Conservation (phyloP, 306 rosid species). For the Rosa lucieae region DNA sequence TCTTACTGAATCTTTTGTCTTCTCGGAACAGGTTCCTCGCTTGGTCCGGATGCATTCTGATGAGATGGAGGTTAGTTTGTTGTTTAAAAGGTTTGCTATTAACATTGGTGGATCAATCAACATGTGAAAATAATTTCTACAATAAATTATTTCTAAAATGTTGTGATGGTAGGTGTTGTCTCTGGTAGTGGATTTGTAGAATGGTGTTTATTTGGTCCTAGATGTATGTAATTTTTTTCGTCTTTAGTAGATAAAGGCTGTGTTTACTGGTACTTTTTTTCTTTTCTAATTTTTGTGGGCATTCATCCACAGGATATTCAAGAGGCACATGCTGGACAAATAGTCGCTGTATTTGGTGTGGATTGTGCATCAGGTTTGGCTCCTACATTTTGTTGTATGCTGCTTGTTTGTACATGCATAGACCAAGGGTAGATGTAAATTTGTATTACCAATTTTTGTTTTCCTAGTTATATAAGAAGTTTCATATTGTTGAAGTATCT, state of each 20-base stretch:
- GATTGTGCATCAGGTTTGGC: conserved; percentile 97
- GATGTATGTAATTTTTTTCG: background rate
- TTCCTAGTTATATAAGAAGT: conserved; percentile 9
- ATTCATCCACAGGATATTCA: conserved; percentile 75
- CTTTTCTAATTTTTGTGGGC: conserved; percentile 2
- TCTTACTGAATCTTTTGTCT: conserved; percentile 22
- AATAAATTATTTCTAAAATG: background rate
- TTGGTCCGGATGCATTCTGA: conserved; percentile 95
- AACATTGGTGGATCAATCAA: conserved; percentile 3
- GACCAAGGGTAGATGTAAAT: background rate
- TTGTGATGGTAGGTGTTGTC: background rate
- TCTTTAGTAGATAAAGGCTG: conserved; percentile 1
- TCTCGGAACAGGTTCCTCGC: conserved; percentile 81
- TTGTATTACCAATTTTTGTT: background rate
- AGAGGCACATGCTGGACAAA: conserved; percentile 98
- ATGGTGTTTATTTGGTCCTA: background rate
- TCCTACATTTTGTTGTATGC: conserved; percentile 17
- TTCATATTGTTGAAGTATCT: conserved; percentile 15
- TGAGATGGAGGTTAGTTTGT: conserved; percentile 88
- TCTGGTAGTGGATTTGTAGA: background rate
- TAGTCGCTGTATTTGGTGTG: conserved; percentile 97
- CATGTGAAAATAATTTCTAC: background rate
- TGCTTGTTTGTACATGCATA: background rate
- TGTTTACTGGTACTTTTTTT: background rate
- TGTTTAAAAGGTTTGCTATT: conserved; percentile 5